Conservation (phyloP, 2,329 filamentous ascomycete genomes). For the Incumbomyces lentus region DNA sequence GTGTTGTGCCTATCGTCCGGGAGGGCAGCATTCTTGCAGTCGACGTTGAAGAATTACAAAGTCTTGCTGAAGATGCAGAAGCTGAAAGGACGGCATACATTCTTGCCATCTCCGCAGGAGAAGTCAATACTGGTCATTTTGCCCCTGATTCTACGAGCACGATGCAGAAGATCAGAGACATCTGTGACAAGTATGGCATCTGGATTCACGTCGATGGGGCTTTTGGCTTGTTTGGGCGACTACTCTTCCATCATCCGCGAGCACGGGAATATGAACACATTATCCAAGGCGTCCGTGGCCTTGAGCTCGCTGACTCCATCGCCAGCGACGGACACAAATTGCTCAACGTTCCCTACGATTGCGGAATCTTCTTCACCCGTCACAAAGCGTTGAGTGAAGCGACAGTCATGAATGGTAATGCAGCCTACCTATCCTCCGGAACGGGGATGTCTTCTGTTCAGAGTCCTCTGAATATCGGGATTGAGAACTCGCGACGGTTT, state of each 20-base stretch:
- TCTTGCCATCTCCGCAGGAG: slow-evolving; percentile 70
- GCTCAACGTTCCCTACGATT: slow-evolving; percentile 92
- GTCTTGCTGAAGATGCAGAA: slow-evolving; percentile 42
- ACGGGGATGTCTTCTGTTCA: slow-evolving; percentile 45
- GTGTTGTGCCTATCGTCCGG: slow-evolving; percentile 51
- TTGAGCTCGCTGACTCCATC: slow-evolving; percentile 80
- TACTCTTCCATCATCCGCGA: slow-evolving; percentile 39
- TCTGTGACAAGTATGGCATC: slow-evolving; percentile 63
- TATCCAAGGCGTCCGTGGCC: slow-evolving; percentile 45
- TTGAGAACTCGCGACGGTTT: slow-evolving; percentile 88
- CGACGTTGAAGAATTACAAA: slow-evolving; percentile 56
- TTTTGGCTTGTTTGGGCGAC: slow-evolving; percentile 71
- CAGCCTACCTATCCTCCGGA: slow-evolving; percentile 49
- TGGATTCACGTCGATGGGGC: slow-evolving; percentile 91
- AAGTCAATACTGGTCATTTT: slow-evolving; percentile 84
- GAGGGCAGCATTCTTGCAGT: slow-evolving; percentile 55
- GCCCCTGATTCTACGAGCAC: slow-evolving; percentile 49
- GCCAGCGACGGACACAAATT: slow-evolving; percentile 81
- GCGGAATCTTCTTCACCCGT: slow-evolving; percentile 75
- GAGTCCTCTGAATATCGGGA: slow-evolving; percentile 75
- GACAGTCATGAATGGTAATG: slow-evolving; percentile 75
- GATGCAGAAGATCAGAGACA: slow-evolving; percentile 49
- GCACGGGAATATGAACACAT: slow-evolving; percentile 46
- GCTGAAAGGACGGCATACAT: slow-evolving; percentile 50
- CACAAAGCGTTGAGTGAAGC: slow-evolving; percentile 46